Conservation (phyloP, 306 rosid genomes). For the Cucumis melo region DNA sequence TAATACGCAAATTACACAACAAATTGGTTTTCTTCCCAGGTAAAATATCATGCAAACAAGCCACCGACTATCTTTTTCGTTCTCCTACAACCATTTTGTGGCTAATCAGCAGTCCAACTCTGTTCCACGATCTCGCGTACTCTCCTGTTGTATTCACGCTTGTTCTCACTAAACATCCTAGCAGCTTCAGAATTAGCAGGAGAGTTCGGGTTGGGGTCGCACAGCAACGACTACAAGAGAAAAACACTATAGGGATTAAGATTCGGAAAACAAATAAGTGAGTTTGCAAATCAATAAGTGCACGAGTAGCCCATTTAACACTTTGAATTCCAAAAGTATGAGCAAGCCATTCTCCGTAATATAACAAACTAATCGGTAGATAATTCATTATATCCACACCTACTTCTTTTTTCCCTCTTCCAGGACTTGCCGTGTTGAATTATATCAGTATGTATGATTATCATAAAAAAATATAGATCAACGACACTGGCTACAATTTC, state of each 20-base stretch:
- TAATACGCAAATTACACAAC: neutral
- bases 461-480: neutral
- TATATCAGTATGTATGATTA: neutral
- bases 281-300: neutral
- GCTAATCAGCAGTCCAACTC: slow-evolving; percentile 98
- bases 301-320: neutral
- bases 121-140: slow-evolving; percentile 90
- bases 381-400: neutral
- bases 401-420: neutral
- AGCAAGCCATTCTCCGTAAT: neutral
- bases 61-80: slow-evolving; percentile 24
- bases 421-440: neutral
- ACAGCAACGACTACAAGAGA: slow-evolving; percentile 75
- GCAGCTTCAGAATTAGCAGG: slow-evolving; percentile 99
- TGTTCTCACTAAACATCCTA: slow-evolving; percentile 88
- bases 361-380: neutral
- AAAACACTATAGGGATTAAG: neutral
- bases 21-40: slow-evolving; percentile 27
- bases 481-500: neutral
- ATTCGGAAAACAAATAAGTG: neutral
- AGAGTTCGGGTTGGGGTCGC: slow-evolving; percentile 97
- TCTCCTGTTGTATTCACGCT: slow-evolving; percentile 89
- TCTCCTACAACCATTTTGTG: slow-evolving; percentile 9
- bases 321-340: neutral
- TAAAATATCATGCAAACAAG: slow-evolving; percentile 38